Conservation (phyloP, 2,329 filamentous ascomycete genomes). For the Decorospora gaudefroyi region DNA sequence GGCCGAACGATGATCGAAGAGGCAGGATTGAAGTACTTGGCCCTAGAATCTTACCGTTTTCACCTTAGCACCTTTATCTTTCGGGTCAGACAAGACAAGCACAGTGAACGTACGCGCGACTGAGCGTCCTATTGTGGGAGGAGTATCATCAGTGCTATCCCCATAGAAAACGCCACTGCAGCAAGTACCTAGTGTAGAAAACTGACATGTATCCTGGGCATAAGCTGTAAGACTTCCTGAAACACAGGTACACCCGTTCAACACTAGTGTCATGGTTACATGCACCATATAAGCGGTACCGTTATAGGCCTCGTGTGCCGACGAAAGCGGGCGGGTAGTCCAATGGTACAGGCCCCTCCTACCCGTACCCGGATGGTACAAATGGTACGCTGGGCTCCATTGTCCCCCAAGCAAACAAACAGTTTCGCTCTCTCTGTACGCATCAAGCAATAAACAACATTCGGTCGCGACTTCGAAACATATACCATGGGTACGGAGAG, state of each 20-base stretch:
- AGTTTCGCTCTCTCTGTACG: neutral
- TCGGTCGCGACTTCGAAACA: neutral
- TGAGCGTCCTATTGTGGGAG: too few relatives aligned
- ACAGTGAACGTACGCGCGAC: too few relatives aligned
- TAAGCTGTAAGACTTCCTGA: neutral
- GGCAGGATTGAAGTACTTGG: too few relatives aligned
- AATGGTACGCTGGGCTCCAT: constrained; percentile 2
- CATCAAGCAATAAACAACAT: neutral
- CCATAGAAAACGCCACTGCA: neutral
- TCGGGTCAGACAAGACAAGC: too few relatives aligned
- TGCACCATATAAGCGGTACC: constrained; percentile 1
- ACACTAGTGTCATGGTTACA: neutral
- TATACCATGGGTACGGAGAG: neutral
- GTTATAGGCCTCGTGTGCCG: constrained; percentile 4
- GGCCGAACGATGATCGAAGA: too few relatives aligned
- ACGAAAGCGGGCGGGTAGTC: neutral
- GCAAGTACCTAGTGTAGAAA: neutral
- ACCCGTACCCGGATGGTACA: neutral
- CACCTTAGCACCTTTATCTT: too few relatives aligned
- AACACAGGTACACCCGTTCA: constrained; percentile 4
- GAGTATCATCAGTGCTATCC: too few relatives aligned
- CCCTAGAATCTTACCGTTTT: too few relatives aligned
- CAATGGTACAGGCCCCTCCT: neutral
- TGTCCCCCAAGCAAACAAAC: neutral
- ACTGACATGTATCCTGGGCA: neutral